Base-by-base conservation (phyloP, 345 rosid species). In the Populus davidiana region DNA sequence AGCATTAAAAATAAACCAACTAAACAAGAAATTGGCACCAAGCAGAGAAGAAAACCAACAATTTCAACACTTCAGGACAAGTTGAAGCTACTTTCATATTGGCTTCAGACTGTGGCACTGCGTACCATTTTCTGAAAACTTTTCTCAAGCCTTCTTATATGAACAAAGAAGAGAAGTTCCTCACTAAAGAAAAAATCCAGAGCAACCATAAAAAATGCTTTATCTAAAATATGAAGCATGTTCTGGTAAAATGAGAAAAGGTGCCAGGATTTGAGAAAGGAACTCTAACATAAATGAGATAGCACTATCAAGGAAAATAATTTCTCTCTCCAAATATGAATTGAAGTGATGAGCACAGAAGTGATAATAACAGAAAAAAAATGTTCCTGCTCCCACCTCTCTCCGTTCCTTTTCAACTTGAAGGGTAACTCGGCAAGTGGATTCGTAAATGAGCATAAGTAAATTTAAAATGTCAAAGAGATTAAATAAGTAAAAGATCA, bases 281-380 rank as follows among this genome's bases (percentile, higher is more conserved):
- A 47, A 56, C 52, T 20, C 56, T 38, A 31, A 66, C 39, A 63
- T 66, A 72, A 66, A 65, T 69, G 23, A 65, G 71, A 73, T 23
- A 17, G 67, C 74, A 74, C 75, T 41, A 50, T 72, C n/a, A 21
- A 64, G 27, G 70, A 31, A 9, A 66, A 74, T 6, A 49, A 44
- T 27, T 75, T 44, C 47, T 63, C 8, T 63, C 50, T 68, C 43
- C 72, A 14, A 67, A 52, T 72, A 71, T 25, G 49, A 75, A 75
- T 59, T 71, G 64, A 75, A 52, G 74, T 25, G 67, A 35, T 62
- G 65, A 78, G 65, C 72, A 43, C 61, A 47, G 41, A 69, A 38
- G 67, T 62, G 59, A 78, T 56, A 84, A 35, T 21, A 78, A 81
- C 31, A 56, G 36, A 33, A 68, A 74, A 74, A 69, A 64, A 17